Base-by-base conservation (phyloP, 2,329 filamentous ascomycete species). In the Sphaceloma murrayae region DNA sequence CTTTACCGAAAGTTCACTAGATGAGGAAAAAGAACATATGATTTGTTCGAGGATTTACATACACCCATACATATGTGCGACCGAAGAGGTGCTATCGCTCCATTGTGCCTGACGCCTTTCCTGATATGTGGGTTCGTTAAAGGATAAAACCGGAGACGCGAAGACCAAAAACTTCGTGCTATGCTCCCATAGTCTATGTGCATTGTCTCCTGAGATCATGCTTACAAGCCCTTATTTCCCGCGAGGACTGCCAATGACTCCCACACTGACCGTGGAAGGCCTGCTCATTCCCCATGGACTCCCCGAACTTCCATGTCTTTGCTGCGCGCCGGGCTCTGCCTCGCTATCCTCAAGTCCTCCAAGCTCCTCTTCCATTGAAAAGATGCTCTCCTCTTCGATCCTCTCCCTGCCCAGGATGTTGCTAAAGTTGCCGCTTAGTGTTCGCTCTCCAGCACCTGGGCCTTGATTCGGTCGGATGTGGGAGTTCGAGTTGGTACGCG, bases 311-410 rank as follows among this genome's bases (percentile, higher is more conserved):
- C 17, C 22, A 27, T n/a, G 18, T 29, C 42, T 26, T 26, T 29
- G 42, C n/a, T 34, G 29, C 2, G 22, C 14, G 8, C 29, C 21
- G n/a, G 42, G 31, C 16, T 45, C 42, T 26, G 42, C 30, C n/a
- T 45, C 42, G 14, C 42, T 45, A 13, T 19, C 31, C 13, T 22
- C 30, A 10, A 45, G 42, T 93, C 77, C 62, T 91, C 84, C 46
- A 7, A 36, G 46, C 32, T 50, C 49, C n/a, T 56, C 56, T 16
- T 59, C 57, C 56, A 59, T 59, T 30, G 54, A 55, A 46, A 59
- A 59, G 16, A 59, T 50, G 11, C 52, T 54, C 45, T 59, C 56
- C 34, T 58, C 57, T 22, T 58, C 56, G 16, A 56, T 58, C 18
- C 53, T 52, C 21, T 51, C 51, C 11, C 51, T 50, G 5, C 51